Conservation (phyloP, 179 eudicot genomes). For the Beta macrorhiza region DNA sequence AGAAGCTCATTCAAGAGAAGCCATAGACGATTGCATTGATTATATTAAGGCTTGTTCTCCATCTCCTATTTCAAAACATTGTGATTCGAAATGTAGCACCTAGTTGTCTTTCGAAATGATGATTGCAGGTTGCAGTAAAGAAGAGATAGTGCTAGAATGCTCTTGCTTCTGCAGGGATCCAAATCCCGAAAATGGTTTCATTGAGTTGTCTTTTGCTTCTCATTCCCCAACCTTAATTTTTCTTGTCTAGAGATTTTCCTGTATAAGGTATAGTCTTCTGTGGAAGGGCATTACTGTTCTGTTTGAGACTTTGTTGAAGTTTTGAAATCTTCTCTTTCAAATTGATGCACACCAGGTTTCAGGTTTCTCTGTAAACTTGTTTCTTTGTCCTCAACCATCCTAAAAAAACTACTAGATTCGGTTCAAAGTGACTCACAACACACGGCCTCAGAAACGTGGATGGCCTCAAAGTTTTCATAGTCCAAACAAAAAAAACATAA, state of each 20-base stretch:
- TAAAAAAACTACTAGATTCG: too few relatives aligned
- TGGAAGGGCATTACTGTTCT: neutral
- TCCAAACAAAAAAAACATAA: too few relatives aligned
- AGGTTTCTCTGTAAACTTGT: neutral
- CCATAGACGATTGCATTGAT: conserved; percentile 52
- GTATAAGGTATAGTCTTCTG: neutral
- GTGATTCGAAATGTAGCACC: neutral
- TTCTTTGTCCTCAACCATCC: neutral
- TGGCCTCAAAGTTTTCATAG: too few relatives aligned
- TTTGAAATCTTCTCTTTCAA: neutral
- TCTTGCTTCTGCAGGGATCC: neutral
- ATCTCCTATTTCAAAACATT: neutral
- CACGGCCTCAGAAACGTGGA: too few relatives aligned
- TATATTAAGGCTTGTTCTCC: conserved; percentile 47
- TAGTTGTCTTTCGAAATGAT: neutral
- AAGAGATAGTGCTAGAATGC: neutral
- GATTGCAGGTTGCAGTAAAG: conserved; percentile 8
- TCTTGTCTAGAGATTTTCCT: neutral
- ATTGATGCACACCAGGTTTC: neutral
- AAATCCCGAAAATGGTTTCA: neutral
- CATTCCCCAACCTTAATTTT: neutral
- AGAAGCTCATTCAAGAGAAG: conserved; percentile 51
- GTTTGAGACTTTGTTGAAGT: neutral
- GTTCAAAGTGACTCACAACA: too few relatives aligned
- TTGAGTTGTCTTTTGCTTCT: neutral